Evolutionary conservation across 768 basidiomycete species (phyloP).

Genomic region (Mycena albidolilacea): DNA sequence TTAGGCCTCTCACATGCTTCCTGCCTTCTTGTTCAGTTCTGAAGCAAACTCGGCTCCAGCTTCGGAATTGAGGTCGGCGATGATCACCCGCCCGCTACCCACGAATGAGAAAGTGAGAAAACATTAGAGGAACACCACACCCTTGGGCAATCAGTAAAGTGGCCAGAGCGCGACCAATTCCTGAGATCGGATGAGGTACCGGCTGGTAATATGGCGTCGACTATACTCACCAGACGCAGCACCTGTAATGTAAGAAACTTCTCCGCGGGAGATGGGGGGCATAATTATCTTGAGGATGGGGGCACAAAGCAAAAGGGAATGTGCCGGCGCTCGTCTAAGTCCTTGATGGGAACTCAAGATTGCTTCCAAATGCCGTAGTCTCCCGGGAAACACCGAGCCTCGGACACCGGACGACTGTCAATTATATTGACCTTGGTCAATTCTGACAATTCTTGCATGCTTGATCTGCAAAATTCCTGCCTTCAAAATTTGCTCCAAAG

Average conservation of each 20-base stretch:
- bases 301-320: not conserved
- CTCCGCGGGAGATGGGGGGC: constrained; percentile 32
- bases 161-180: constrained; percentile 37
- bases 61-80: constrained; percentile 38
- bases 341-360: too few species aligned
- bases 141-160: constrained; percentile 35
- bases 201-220: not conserved
- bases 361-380: too few species aligned
- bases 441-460: too few species aligned
- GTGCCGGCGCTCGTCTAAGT: not conserved
- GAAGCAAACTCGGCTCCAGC: constrained; percentile 32
- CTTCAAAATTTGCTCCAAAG: too few species aligned
- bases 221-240: constrained; percentile 31
- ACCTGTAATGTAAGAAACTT: constrained; percentile 35
- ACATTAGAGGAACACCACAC: constrained; percentile 12
- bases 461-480: too few species aligned
- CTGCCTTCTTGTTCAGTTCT: constrained; percentile 39
- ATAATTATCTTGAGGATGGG: constrained; percentile 7
- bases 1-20: constrained; percentile 34
- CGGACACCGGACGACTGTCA: too few species aligned
- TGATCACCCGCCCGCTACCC: constrained; percentile 36
- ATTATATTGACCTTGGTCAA: too few species aligned
- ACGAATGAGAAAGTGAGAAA: not conserved
- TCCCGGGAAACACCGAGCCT: too few species aligned
- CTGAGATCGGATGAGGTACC: constrained; percentile 6